These are phyloP conservation scores for Hamigera avellanea DNA, from an alignment of 495 filamentous ascomycete genomes.

Conservation along the genomic window DNA sequence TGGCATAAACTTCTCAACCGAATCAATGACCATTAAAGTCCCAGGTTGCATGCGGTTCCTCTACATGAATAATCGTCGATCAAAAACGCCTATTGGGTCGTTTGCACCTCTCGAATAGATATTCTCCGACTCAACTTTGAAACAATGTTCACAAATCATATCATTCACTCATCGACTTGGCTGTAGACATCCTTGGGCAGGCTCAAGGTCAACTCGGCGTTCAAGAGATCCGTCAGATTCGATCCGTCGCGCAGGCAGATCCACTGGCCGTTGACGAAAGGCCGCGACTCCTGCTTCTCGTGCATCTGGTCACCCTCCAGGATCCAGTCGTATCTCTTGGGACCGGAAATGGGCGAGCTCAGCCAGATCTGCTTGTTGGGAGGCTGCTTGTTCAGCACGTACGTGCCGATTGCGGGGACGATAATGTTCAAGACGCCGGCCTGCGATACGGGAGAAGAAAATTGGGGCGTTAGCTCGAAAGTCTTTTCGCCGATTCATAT, in stretches of 20 bases:
- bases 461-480: too few relatives aligned
- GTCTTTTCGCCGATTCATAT: too few relatives aligned
- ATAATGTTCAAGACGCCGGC: conserved; percentile 72
- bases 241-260: conserved; percentile 73
- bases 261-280: conserved; percentile 50
- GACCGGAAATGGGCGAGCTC: conserved; percentile 80
- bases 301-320: conserved; percentile 55
- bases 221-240: conserved; percentile 59
- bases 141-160: too few relatives aligned
- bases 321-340: conserved; percentile 87
- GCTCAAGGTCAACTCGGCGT: conserved; percentile 46
- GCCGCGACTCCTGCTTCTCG: conserved; percentile 60
- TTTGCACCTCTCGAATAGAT: neutral
- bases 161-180: conserved; percentile 8
- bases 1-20: too few relatives aligned
- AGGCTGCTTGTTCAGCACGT: conserved; percentile 94
- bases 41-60: neutral
- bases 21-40: too few relatives aligned
- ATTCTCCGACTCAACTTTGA: too few relatives aligned
- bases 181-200: conserved; percentile 32
- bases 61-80: too few relatives aligned
- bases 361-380: conserved; percentile 98
- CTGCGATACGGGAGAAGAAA: conserved; percentile 23
- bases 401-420: conserved; percentile 58
- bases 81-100: too few relatives aligned